Percentiles rank a stretch among this genome's conserved stretches.
Evolutionary conservation across 768 basidiomycete genomes (phyloP).

Genomic region (Auricularia auricula-judae): DNA sequence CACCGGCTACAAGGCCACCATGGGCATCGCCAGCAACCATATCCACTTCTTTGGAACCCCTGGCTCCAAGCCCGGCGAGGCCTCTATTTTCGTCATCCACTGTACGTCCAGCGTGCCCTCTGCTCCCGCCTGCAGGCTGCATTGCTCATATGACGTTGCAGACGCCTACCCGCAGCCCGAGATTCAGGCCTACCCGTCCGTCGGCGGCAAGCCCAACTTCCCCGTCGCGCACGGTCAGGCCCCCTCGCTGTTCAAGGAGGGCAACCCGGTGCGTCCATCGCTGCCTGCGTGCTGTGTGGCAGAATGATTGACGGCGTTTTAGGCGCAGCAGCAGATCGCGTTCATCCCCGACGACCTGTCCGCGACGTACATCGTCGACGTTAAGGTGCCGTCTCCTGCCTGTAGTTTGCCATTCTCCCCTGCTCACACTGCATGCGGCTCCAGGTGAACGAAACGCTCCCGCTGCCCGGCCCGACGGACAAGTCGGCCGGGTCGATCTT

Average conservation of each 20-base stretch:
- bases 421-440: no score
- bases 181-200: constrained; percentile 43
- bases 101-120: constrained; percentile 36
- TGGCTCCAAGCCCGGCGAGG: constrained; percentile 51
- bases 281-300: not conserved
- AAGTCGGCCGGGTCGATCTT: constrained; percentile 54
- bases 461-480: constrained; percentile 44
- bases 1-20: constrained; percentile 51
- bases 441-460: constrained; percentile 54
- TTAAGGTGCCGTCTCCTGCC: constrained; percentile 30
- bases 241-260: constrained; percentile 54
- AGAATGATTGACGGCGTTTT: not conserved
- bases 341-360: constrained; percentile 69
- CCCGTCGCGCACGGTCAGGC: constrained; percentile 60
- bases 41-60: constrained; percentile 74
- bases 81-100: constrained; percentile 79
- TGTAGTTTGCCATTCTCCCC: no score
- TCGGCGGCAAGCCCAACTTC: constrained; percentile 39
- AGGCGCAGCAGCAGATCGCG: constrained; percentile 66
- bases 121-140: not conserved
- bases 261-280: constrained; percentile 26
- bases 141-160: constrained; percentile 17
- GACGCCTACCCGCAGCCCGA: constrained; percentile 73
- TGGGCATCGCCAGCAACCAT: constrained; percentile 81
- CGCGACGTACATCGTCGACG: constrained; percentile 63